Evolutionary conservation across 225 moss, liverwort and hornwort genomes (phyloP).

Genomic region (Anthoceros angustus): DNA sequence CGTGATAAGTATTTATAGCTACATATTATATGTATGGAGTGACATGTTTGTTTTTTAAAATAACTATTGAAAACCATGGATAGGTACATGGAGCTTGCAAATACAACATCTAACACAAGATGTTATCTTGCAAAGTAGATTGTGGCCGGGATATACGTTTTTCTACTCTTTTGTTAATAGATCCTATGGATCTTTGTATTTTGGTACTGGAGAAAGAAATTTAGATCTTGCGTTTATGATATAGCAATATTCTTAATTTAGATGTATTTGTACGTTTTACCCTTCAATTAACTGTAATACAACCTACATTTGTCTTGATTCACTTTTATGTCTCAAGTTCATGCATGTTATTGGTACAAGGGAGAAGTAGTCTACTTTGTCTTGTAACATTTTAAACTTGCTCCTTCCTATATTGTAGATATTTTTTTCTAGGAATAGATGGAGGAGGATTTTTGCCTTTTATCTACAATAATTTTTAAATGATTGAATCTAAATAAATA

Average conservation of each 20-base stretch:
- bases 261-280: background rate
- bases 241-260: background rate
- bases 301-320: background rate
- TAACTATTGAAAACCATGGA: background rate
- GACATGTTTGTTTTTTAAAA: no score
- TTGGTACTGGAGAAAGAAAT: conserved; percentile 78
- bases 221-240: conserved; percentile 56
- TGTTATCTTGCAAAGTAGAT: conserved; percentile 52
- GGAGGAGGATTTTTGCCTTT: no score
- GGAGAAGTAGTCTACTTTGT: no score
- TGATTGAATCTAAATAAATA: no score
- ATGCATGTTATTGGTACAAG: no score
- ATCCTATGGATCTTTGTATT: conserved; percentile 76
- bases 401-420: no score
- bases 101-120: conserved; percentile 56
- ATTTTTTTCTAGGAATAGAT: no score
- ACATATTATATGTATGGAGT: no score
- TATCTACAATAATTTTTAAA: no score
- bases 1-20: no score
- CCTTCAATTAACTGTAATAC: background rate
- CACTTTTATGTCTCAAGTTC: no score
- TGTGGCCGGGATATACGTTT: conserved; percentile 74
- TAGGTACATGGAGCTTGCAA: conserved; percentile 74
- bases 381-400: no score
- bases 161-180: conserved; percentile 56